These are phyloP conservation scores for Lipomyces yamadae DNA, from an alignment of 805 yeast species.

Conservation along the genomic window DNA sequence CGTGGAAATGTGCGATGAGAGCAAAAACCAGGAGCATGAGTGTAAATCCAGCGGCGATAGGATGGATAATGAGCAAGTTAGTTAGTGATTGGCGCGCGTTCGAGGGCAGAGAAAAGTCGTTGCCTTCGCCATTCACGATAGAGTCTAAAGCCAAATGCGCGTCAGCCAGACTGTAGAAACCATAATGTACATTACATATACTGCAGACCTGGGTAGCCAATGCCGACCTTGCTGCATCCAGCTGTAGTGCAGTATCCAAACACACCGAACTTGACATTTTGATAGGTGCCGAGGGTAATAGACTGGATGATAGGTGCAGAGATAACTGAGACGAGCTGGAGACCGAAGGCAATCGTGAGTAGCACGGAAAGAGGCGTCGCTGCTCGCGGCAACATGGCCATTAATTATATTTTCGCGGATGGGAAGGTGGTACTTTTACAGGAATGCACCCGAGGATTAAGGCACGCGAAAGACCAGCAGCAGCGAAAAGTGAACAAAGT, in stretches of 20 bases:
- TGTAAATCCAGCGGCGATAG: conserved; percentile 63
- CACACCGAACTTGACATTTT: conserved; percentile 64
- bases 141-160: conserved; percentile 15
- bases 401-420: neutral
- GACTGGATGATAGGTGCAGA: conserved; percentile 62
- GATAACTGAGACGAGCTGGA: conserved; percentile 63
- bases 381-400: conserved; percentile 32
- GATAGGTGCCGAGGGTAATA: conserved; percentile 57
- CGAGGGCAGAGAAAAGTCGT: conserved; percentile 59
- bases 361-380: conserved; percentile 42
- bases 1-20: conserved; percentile 49
- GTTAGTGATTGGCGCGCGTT: conserved; percentile 64
- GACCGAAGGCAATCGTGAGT: conserved; percentile 56
- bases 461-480: too few species aligned
- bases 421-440: neutral
- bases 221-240: conserved; percentile 49
- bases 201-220: conserved; percentile 51
- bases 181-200: neutral
- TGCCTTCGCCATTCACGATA: conserved; percentile 44
- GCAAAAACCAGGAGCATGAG: conserved; percentile 52
- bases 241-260: conserved; percentile 63
- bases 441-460: too few species aligned
- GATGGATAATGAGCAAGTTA: conserved; percentile 67
- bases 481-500: too few species aligned
- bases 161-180: conserved; percentile 10